Evolutionary conservation across 2,329 filamentous ascomycete genomes (phyloP).

Genomic region (Talaromyces sp.): DNA sequence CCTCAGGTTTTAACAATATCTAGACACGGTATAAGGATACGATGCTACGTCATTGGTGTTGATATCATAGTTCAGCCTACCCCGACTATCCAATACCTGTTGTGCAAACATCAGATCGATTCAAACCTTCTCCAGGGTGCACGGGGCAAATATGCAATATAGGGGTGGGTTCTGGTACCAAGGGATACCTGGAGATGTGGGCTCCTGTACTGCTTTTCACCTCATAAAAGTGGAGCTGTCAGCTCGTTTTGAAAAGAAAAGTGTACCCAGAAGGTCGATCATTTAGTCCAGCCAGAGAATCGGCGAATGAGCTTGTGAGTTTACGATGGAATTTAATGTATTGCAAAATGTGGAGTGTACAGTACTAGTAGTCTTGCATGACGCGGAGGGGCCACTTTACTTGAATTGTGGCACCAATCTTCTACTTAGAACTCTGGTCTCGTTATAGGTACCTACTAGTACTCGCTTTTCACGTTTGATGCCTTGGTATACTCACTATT

Average conservation of each 20-base stretch:
- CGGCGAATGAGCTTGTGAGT: conserved; percentile 9
- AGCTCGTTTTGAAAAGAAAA: conserved; percentile 7
- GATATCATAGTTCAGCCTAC: conserved; percentile 21
- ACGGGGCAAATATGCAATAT: conserved; percentile 16
- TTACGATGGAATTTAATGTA: neutral
- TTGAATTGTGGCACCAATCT: neutral
- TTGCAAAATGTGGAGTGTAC: conserved; percentile 14
- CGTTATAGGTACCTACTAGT: neutral
- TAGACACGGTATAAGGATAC: conserved; percentile 13
- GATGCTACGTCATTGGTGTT: conserved; percentile 24
- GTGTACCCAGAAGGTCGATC: conserved; percentile 13
- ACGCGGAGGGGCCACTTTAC: neutral
- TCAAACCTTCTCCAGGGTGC: conserved; percentile 16
- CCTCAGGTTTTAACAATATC: neutral
- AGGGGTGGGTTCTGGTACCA: conserved; percentile 12
- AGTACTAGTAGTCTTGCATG: conserved; percentile 5
- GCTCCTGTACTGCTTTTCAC: conserved; percentile 1
- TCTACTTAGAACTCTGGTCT: neutral
- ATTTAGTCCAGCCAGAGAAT: neutral
- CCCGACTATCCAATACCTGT: conserved; percentile 9
- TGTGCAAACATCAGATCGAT: conserved; percentile 11
- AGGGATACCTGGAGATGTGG: conserved; percentile 3
- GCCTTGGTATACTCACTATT: too few relatives aligned
- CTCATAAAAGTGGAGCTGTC: conserved; percentile 23
- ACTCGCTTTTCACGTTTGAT: neutral